Evolutionary conservation across 116 monocot genomes (phyloP).

Genomic region (Papilionanthe hybrid): DNA sequence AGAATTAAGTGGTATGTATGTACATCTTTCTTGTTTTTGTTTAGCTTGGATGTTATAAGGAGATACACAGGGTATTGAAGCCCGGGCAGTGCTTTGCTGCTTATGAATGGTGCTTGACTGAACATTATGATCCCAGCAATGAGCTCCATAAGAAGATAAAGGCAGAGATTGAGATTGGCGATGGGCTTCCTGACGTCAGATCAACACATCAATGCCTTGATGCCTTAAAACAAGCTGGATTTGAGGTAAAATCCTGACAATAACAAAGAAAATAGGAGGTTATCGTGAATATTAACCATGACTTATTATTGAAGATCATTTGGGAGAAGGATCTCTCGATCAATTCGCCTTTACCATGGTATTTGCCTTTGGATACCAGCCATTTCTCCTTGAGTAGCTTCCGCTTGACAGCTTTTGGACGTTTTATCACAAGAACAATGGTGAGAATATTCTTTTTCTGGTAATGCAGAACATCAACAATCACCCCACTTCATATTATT

Average conservation of each 20-base stretch:
- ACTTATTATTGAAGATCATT: constrained; percentile 41
- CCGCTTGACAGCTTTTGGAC: constrained; percentile 79
- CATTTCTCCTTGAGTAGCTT: constrained; percentile 87
- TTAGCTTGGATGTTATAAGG: constrained; percentile 91
- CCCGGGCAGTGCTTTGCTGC: constrained; percentile 98
- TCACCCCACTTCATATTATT: neutral
- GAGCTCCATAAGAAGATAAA: constrained; percentile 72
- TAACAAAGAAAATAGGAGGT: neutral
- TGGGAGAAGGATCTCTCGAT: constrained; percentile 86
- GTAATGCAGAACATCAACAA: too few relatives aligned
- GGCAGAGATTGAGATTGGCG: constrained; percentile 93
- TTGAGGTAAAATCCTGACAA: constrained; percentile 51
- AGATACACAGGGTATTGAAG: constrained; percentile 83
- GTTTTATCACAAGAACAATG: constrained; percentile 70
- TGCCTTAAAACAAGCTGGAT: constrained; percentile 83
- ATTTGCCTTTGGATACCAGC: constrained; percentile 74
- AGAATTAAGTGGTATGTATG: too few relatives aligned
- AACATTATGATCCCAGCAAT: constrained; percentile 70
- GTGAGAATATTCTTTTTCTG: constrained; percentile 22
- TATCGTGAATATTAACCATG: neutral
- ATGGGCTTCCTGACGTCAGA: constrained; percentile 90
- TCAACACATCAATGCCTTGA: constrained; percentile 70
- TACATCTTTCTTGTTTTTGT: neutral
- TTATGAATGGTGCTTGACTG: constrained; percentile 98
- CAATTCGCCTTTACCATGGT: constrained; percentile 89